Evolutionary conservation across 768 basidiomycete genomes (phyloP), one percentile per base, ranked within the genome.

Genomic region (Hemileccinum impolitum): DNA sequence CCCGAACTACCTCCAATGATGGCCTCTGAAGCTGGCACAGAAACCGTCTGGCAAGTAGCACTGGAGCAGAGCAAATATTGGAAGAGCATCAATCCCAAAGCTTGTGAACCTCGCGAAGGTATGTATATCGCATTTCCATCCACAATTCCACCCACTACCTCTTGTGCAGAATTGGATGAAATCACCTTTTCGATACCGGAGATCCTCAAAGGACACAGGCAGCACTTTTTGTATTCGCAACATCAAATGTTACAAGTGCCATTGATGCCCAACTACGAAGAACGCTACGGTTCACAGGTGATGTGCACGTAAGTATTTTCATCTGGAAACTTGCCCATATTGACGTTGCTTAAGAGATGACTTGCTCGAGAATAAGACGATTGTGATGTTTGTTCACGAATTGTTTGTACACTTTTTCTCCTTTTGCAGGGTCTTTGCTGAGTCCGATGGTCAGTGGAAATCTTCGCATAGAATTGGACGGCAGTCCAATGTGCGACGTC

Each of bases 351-450:
- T 14, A 52, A 96, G 94, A 28, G 70, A 75, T 39, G 87, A 94
- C 65, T 72, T 97, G 28, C 85, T 90, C 60, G 77, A 84, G 23
- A 85, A 87, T 47, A 71, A 81, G 26, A 90, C 87, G 0, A 61
- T 98, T 21, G 80, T 98, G 25, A 69, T 98, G 36, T 90, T 97
- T 60, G 82, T 89, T 6, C 96, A 99, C 69, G 94, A 98, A 72
- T 93, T 97, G 95, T 95, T 65, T 64, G 90, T 70, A 25, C 28
- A 25, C 45, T 17, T 34, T 37, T 21, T 39, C 18, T 28, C 4
- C 46, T 7, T 28, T 42, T 45, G 6, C 2, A 10, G 26, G 18
- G 28, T 14, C 31, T 45, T n/a, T 36, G 36, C 51, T 41, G 26
- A 50, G 45, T 32, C 18, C 26, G 1, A 49, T 51, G 11, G 15